phyloP scores from a whole-genome alignment of 805 yeast species.

The Teunomyces gatunensis region DNA sequence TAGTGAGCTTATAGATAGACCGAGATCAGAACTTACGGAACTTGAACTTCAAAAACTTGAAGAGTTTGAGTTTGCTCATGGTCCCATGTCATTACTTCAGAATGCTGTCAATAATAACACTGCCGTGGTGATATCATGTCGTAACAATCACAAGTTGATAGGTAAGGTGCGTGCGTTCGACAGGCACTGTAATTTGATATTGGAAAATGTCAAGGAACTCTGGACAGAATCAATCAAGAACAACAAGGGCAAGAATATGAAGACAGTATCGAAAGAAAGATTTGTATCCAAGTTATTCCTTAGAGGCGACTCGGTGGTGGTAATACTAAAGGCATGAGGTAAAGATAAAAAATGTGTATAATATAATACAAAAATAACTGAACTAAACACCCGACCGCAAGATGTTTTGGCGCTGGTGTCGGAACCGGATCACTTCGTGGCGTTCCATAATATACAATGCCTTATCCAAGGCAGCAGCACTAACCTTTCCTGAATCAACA shows the following conservation, averaged over 20 bases:
- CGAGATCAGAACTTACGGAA: conserved; percentile 76
- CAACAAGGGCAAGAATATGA: conserved; percentile 68
- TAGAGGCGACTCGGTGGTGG: conserved; percentile 93
- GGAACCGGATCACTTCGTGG: conserved; percentile 80
- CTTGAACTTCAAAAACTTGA: conserved; percentile 78
- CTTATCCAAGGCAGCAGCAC: conserved; percentile 73
- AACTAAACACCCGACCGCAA: conserved; percentile 66
- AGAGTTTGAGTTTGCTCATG: conserved; percentile 84
- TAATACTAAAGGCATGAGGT: conserved; percentile 54
- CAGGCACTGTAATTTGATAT: conserved; percentile 89
- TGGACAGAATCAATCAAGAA: conserved; percentile 66
- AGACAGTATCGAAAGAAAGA: conserved; percentile 61
- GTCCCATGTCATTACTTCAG: conserved; percentile 88
- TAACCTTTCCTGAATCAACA: conserved; percentile 60
- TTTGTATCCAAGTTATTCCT: conserved; percentile 86
- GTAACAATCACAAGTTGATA: conserved; percentile 90
- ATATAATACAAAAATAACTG: conserved; percentile 1
- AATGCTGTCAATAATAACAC: conserved; percentile 72
- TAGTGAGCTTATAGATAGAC: conserved; percentile 68
- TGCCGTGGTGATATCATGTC: conserved; percentile 80
- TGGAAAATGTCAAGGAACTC: conserved; percentile 88
- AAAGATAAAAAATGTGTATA: not conserved
- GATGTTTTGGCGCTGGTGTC: conserved; percentile 82
- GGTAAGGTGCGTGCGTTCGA: conserved; percentile 94
- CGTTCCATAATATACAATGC: conserved; percentile 81